phyloP scores from a whole-genome alignment of 2,329 filamentous ascomycete species.

The Penicillium sp. region DNA sequence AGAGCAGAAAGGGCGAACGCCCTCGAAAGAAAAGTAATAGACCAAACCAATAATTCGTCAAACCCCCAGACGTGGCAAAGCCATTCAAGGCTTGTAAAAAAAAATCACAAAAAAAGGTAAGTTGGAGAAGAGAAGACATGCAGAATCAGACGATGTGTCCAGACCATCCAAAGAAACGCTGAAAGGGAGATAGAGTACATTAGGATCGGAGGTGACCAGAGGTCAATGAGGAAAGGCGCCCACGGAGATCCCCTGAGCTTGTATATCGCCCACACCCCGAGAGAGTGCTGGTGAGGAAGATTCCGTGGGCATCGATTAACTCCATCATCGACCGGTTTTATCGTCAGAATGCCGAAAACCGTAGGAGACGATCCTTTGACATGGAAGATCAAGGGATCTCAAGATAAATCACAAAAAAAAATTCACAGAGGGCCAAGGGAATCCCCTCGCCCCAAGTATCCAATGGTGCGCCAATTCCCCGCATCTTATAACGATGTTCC shows the following conservation, averaged over 20 bases:
- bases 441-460: slow-evolving; percentile 34
- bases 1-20: slow-evolving; percentile 15
- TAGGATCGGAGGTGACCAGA: slow-evolving; percentile 29
- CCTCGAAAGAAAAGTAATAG: slow-evolving; percentile 12
- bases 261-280: not conserved
- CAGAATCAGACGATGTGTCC: slow-evolving; percentile 24
- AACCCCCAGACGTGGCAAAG: slow-evolving; percentile 23
- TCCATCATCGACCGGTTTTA: slow-evolving; percentile 21
- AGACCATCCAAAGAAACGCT: slow-evolving; percentile 31
- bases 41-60: slow-evolving; percentile 28
- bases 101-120: slow-evolving; percentile 4
- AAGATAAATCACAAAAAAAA: slow-evolving; percentile 21
- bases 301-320: slow-evolving; percentile 21
- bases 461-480: slow-evolving; percentile 37
- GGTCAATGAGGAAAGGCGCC: slow-evolving; percentile 21
- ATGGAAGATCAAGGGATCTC: slow-evolving; percentile 16
- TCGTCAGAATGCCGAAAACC: slow-evolving; percentile 27
- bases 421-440: slow-evolving; percentile 18
- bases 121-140: slow-evolving; percentile 13
- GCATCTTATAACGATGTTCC: slow-evolving; percentile 27
- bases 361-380: slow-evolving; percentile 7
- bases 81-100: slow-evolving; percentile 14
- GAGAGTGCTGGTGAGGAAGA: not conserved
- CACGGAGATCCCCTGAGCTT: not conserved
- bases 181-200: slow-evolving; percentile 38